Percentiles rank a stretch among this genome's conserved stretches.
Evolutionary conservation across 129 eudicot genomes (phyloP).

Genomic region (Oenanthe sinensis): DNA sequence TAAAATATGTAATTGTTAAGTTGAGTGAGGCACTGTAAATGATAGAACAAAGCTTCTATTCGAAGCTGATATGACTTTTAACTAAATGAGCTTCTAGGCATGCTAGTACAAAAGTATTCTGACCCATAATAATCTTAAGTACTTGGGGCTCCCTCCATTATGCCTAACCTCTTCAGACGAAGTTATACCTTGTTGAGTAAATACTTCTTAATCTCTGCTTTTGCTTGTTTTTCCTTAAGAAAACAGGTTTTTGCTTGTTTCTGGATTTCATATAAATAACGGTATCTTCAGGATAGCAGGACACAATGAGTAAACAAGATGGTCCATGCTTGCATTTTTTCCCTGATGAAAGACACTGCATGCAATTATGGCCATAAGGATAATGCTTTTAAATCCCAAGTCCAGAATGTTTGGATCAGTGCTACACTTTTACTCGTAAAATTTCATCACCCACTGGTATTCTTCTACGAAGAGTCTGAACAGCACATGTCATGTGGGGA

Average conservation of each 20-base stretch:
- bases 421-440: background rate
- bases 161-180: background rate
- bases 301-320: background rate
- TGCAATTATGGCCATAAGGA: background rate
- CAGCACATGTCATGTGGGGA: background rate
- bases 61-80: background rate
- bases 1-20: background rate
- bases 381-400: background rate
- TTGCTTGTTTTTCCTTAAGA: background rate
- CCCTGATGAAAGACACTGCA: background rate
- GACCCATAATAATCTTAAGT: background rate
- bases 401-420: background rate
- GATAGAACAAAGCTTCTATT: conserved; percentile 3
- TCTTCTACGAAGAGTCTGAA: background rate
- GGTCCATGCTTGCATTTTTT: background rate
- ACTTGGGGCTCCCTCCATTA: background rate
- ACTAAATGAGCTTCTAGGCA: conserved; percentile 3
- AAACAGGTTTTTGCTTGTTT: background rate
- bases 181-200: background rate
- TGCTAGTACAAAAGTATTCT: background rate
- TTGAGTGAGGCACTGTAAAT: conserved; percentile 4
- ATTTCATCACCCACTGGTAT: background rate
- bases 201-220: background rate
- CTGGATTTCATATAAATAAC: background rate
- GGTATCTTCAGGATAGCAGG: background rate